phyloP scores from a whole-genome alignment of 768 basidiomycete species.

The Amanita subjunquillea region DNA sequence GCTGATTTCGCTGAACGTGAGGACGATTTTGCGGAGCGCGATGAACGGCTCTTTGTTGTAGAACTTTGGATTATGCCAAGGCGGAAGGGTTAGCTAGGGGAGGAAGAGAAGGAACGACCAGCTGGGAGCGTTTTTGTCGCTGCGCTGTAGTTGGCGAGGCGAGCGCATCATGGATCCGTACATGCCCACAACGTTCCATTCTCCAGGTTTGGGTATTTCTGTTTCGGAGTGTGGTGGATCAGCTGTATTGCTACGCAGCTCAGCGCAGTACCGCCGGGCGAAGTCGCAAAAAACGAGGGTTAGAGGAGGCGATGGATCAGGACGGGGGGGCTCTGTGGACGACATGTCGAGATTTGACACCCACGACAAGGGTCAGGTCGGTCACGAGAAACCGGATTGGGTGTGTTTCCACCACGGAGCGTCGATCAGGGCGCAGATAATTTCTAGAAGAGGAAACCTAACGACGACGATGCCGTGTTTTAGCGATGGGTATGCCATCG shows the following conservation, averaged over 20 bases:
- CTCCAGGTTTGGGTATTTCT: constrained; percentile 23
- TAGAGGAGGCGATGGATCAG: constrained; percentile 76
- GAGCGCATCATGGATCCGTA: constrained; percentile 44
- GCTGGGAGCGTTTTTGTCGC: constrained; percentile 56
- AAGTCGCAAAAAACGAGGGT: constrained; percentile 79
- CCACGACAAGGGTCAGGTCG: constrained; percentile 77
- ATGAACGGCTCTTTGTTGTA: constrained; percentile 51
- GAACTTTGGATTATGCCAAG: not conserved
- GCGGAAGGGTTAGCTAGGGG: not conserved
- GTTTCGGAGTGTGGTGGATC: constrained; percentile 40
- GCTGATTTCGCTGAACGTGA: constrained; percentile 54
- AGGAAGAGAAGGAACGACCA: constrained; percentile 25
- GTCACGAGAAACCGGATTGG: constrained; percentile 87
- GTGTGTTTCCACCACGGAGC: constrained; percentile 55
- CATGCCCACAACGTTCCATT: constrained; percentile 11
- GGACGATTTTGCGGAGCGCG: constrained; percentile 73
- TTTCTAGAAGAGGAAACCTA: constrained; percentile 68
- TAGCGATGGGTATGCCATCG: no score
- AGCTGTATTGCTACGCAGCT: constrained; percentile 41
- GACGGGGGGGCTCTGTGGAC: constrained; percentile 90
- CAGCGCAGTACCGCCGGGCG: constrained; percentile 59
- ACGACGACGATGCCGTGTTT: no score
- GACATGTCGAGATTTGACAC: constrained; percentile 73
- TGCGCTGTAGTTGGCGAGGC: constrained; percentile 62
- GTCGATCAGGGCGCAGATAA: constrained; percentile 68